Base-by-base conservation (phyloP, 2,329 filamentous ascomycete genomes). In the Coniochaeta sp. region DNA sequence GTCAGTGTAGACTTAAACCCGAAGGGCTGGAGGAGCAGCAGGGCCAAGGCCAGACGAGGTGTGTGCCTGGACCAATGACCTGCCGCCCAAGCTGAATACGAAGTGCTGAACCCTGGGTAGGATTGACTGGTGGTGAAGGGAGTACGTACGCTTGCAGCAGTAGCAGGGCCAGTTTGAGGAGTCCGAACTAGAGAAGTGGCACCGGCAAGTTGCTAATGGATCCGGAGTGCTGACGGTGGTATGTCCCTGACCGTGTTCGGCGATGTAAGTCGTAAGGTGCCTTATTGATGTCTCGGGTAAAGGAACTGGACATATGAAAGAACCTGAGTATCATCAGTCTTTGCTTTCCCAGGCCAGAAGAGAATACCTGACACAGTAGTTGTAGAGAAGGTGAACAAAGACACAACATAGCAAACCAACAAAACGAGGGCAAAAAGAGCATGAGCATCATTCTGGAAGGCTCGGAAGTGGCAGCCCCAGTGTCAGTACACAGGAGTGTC, bases 131-230 rank as follows among this genome's bases (percentile, higher is more conserved):
- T n/a, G n/a, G n/a, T n/a, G 14, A n/a, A 2, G 47, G 24, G 47
- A 28, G 47, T 52, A 52, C 47, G 47, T 52, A 52, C 47, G 47
- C 47, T 52, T 52, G 47, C 47, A 52, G 47, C 24, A 47, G 42
- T 24, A 22, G 42, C 19, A 26, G 10, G n/a, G n/a, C n/a, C 42
- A 26, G 19, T 47, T 19, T 36, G 6, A 14, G 10, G n/a, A n/a
- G n/a, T n/a, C n/a, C 34, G 30, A 22, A n/a, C n/a, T n/a, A n/a
- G n/a, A 44, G 40, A 44, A 44, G n/a, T n/a, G 8, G 12, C 19
- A 17, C 38, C 9, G 16, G 16, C 14, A 36, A 36, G 5, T 24
- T 52, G 26, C 42, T 52, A 50, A 22, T 47, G 9, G 7, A 47
- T 24, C 16, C 19, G 42, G 19, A 28, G 47, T 28, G 26, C 22